phyloP scores from a whole-genome alignment of 1,139 yeast genomes.

The Geotrichum restrictum region DNA sequence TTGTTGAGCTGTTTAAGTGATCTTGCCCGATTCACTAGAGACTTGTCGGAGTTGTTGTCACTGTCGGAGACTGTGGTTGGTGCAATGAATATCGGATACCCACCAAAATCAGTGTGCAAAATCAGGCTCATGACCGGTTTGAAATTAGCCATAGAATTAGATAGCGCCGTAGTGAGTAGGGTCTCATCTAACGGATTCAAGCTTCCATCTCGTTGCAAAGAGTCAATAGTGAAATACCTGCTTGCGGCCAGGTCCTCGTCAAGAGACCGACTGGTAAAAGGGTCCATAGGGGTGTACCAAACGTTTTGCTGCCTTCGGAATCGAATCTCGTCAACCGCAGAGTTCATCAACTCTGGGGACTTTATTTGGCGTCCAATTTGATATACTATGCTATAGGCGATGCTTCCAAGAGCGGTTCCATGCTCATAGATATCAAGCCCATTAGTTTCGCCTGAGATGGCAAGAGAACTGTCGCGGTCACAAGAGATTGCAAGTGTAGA shows the following conservation, averaged over 20 bases:
- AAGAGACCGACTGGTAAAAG: slow-evolving; percentile 17
- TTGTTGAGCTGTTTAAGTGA: slow-evolving; percentile 26
- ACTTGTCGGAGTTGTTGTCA: background rate
- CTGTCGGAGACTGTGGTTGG: slow-evolving; percentile 1
- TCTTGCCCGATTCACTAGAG: slow-evolving; percentile 22
- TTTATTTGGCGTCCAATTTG: slow-evolving; percentile 25
- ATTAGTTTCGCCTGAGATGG: slow-evolving; percentile 12
- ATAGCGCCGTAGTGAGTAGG: background rate
- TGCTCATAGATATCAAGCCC: slow-evolving; percentile 24
- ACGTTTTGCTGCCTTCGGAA: slow-evolving; percentile 23
- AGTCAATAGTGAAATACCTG: background rate
- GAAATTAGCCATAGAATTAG: background rate
- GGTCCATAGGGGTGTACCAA: slow-evolving; percentile 26
- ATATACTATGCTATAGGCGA: slow-evolving; percentile 27
- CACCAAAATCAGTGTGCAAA: background rate
- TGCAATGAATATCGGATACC: background rate
- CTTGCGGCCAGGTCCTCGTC: background rate
- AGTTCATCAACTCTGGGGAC: slow-evolving; percentile 21
- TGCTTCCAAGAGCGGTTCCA: slow-evolving; percentile 26
- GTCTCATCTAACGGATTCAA: background rate
- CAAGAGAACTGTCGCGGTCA: slow-evolving; percentile 22
- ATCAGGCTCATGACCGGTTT: background rate
- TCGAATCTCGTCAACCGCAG: slow-evolving; percentile 23
- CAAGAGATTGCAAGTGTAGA: slow-evolving; percentile 26
- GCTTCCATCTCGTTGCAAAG: background rate